A percentile compares a stretch with the other conserved stretches of the same genome.
phyloP scores from a whole-genome alignment of 768 basidiomycete species.

The Phanerodontia chrysosporium region DNA sequence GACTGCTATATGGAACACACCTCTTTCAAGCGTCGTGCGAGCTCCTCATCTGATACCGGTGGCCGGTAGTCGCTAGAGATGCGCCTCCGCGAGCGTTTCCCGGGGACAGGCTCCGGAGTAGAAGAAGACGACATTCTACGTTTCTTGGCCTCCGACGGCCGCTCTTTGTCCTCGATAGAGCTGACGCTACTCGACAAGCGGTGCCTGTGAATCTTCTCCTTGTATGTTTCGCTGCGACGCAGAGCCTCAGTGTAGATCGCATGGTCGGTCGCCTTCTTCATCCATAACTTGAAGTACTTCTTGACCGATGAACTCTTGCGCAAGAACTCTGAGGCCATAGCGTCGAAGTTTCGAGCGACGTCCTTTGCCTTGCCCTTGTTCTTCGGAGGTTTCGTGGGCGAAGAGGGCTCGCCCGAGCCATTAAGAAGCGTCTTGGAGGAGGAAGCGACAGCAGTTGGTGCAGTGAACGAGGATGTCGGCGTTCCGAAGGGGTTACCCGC shows the following conservation, averaged over 20 bases:
- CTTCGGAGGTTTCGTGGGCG: neutral
- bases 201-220: conserved; percentile 40
- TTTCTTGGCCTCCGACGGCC: conserved; percentile 16
- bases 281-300: conserved; percentile 42
- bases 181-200: conserved; percentile 28
- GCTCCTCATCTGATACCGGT: conserved; percentile 59
- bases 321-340: conserved; percentile 2
- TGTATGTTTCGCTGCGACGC: conserved; percentile 56
- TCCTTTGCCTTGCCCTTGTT: conserved; percentile 11
- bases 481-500: neutral
- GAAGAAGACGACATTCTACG: conserved; percentile 19
- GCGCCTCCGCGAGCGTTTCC: conserved; percentile 34
- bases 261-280: conserved; percentile 37
- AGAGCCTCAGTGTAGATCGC: conserved; percentile 61
- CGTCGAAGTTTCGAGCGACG: conserved; percentile 3
- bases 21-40: conserved; percentile 65
- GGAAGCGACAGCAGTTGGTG: neutral
- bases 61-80: conserved; percentile 42
- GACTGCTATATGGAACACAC: too few species aligned
- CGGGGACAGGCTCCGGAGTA: conserved; percentile 19
- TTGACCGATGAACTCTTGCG: conserved; percentile 30
- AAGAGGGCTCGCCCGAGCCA: neutral
- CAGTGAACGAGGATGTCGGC: conserved; percentile 9
- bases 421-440: neutral
- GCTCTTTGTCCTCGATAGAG: neutral